Base-by-base conservation (phyloP, 768 basidiomycete genomes). In the Hericium rajendrae region DNA sequence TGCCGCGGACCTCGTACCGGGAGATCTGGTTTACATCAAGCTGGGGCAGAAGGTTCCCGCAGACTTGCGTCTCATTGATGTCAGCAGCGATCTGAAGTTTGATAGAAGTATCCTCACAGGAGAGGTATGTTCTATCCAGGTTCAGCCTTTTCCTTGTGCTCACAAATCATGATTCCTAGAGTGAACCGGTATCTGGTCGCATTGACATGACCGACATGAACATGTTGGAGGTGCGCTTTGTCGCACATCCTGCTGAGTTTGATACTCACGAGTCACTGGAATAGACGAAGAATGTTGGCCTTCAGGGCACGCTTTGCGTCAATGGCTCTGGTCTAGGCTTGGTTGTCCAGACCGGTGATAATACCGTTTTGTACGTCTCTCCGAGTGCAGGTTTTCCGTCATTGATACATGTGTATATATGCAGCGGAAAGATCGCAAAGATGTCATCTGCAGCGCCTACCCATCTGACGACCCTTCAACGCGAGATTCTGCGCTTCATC, bases 1-100 rank as follows among this genome's bases (percentile, higher is more conserved):
- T 12, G 84, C 84, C 10, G 77, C 80, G 57, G 77, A 83, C 46
- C 78, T 86, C 40, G 82, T 88, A 6, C 79, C 81, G 0, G 87
- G 86, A 13, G 87, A 89, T 64, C 67, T 89, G 28, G 78, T 87
- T 54, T 72, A 74, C 1, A 77, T 88, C 64, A 70, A 71, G 24
- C 77, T 86, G 56, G 87, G 87, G 24, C 81, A 83, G 64, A 82
- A 85, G 15, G 78, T 88, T 2, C 87, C 87, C 0, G 86, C 86
- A 4, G 87, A 89, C 63, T 57, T 88, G 15, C 77, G 82, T 51
- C 71, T 89, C n/a, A 75, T 86, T 38, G 73, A 81, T 4, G 76
- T 75, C 22, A 79, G 78, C 20, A 69, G 76, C 2, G 85, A 86
- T 64, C 68, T 85, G 40, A 75, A 76, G 56, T 80, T 85, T 50